phyloP scores from a whole-genome alignment of 148 eudicot genomes.

The Amaranthus palmeri region DNA sequence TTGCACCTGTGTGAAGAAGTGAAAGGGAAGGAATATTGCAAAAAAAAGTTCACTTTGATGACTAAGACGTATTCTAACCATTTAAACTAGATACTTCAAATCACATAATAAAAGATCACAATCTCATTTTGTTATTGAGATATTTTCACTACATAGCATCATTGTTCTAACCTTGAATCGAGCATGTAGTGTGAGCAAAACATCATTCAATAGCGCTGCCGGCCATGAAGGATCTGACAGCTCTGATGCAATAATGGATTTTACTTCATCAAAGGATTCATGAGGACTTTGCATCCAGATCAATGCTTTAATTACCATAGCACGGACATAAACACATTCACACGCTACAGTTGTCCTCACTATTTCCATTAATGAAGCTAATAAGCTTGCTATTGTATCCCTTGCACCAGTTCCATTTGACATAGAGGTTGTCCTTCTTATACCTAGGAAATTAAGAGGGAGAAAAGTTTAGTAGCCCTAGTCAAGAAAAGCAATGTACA shows the following conservation, averaged over 20 bases:
- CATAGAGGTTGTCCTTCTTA: constrained; percentile 52
- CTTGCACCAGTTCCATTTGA: constrained; percentile 68
- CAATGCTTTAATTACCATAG: constrained; percentile 92
- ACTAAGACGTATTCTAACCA: not conserved
- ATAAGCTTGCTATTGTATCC: constrained; percentile 85
- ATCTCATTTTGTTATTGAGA: not conserved
- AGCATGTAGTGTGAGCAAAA: constrained; percentile 96
- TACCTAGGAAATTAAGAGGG: constrained; percentile 30
- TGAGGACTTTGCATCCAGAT: constrained; percentile 99
- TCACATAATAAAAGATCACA: not conserved
- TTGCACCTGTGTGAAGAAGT: not conserved
- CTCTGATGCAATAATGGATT: constrained; percentile 95
- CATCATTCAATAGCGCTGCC: constrained; percentile 85
- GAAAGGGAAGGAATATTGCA: not conserved
- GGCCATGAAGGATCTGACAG: constrained; percentile 99
- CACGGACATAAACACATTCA: constrained; percentile 98
- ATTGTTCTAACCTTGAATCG: constrained; percentile 73
- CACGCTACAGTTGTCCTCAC: constrained; percentile 98
- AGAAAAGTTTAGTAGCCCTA: not conserved
- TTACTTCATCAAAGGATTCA: constrained; percentile 90
- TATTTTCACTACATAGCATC: not conserved
- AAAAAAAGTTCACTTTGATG: not conserved
- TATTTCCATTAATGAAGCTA: constrained; percentile 97
- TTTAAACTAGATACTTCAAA: not conserved
- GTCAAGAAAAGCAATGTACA: not conserved